Evolutionary conservation across 768 basidiomycete genomes (phyloP).

Genomic region (Lyophyllum atratum): DNA sequence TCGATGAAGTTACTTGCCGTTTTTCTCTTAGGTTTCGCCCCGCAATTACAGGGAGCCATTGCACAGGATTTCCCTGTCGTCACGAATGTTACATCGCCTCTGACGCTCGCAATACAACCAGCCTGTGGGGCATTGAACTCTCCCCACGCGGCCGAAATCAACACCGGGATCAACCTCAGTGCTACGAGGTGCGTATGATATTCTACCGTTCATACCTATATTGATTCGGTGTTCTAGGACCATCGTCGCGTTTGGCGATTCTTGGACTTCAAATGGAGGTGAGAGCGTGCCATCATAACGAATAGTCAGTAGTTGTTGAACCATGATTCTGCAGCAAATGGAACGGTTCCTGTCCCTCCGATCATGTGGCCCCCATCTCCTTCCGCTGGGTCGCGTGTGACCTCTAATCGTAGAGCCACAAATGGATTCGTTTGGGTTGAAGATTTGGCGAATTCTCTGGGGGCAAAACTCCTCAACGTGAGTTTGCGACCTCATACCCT

Average conservation of each 20-base stretch:
- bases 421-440: constrained; percentile 36
- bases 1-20: neutral
- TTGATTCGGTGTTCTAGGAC: constrained; percentile 15
- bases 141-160: constrained; percentile 27
- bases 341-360: constrained; percentile 31
- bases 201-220: neutral
- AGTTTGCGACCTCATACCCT: neutral
- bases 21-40: neutral
- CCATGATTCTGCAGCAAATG: constrained; percentile 23
- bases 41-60: neutral
- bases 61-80: constrained; percentile 21
- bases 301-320: neutral
- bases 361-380: constrained; percentile 32
- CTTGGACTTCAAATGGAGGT: constrained; percentile 33
- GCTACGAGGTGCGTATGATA: constrained; percentile 18
- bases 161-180: constrained; percentile 26
- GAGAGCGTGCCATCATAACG: neutral
- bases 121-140: constrained; percentile 26
- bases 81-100: constrained; percentile 26
- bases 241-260: constrained; percentile 31
- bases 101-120: constrained; percentile 26
- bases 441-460: constrained; percentile 26
- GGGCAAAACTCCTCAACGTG: constrained; percentile 30
- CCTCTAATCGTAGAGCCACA: constrained; percentile 28
- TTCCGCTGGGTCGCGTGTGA: constrained; percentile 30